Evolutionary conservation across 768 basidiomycete species (phyloP).

Genomic region (Hemileccinum rubropunctum): DNA sequence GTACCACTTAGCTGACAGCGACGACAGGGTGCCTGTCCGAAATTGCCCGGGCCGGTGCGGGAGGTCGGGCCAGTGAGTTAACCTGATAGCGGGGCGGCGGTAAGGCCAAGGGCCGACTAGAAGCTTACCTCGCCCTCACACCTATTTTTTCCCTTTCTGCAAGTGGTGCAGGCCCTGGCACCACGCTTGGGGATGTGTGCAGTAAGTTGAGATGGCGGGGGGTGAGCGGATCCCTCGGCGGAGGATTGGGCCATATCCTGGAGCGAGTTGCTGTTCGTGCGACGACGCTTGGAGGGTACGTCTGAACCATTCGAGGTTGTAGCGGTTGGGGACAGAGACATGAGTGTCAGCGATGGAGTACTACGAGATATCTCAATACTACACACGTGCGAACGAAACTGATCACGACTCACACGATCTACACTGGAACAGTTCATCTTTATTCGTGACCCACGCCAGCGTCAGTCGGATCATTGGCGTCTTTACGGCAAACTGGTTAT

Average conservation of each 20-base stretch:
- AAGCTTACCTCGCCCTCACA: slow-evolving; percentile 84
- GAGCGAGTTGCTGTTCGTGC: slow-evolving; percentile 37
- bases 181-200: slow-evolving; percentile 86
- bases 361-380: slow-evolving; percentile 1
- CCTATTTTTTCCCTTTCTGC: slow-evolving; percentile 89
- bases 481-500: background rate
- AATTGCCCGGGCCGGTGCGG: slow-evolving; percentile 70
- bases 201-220: slow-evolving; percentile 29
- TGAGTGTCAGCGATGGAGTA: slow-evolving; percentile 26
- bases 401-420: background rate
- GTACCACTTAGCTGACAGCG: slow-evolving; percentile 82
- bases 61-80: slow-evolving; percentile 62
- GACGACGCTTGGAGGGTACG: slow-evolving; percentile 53
- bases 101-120: slow-evolving; percentile 30
- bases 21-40: slow-evolving; percentile 78
- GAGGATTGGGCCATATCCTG: slow-evolving; percentile 36
- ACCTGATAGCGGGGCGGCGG: slow-evolving; percentile 43
- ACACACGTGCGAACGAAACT: slow-evolving; percentile 10
- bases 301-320: slow-evolving; percentile 58
- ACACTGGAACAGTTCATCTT: background rate
- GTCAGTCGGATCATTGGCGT: background rate
- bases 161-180: slow-evolving; percentile 85
- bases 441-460: background rate
- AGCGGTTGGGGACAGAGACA: slow-evolving; percentile 67
- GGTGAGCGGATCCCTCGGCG: slow-evolving; percentile 30